Base-by-base conservation (phyloP, 352 stramenopile species). In the Phytophthora multivora region DNA sequence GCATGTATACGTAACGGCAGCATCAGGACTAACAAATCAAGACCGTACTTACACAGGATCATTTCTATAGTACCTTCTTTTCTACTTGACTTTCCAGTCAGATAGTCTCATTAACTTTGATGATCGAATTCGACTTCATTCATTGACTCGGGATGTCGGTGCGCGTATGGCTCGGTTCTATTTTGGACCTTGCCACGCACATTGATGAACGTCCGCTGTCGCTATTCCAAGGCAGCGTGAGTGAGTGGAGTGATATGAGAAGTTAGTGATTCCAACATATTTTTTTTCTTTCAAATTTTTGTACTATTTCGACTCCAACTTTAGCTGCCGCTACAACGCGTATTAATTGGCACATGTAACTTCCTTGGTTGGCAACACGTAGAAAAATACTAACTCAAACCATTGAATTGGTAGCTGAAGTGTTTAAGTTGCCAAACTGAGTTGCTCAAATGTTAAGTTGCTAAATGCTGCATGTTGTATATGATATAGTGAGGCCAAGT, bases 201-300 rank as follows among this genome's bases (percentile, higher is more conserved):
- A 26, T 72, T 75, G 67, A 75, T 75, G 67, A 75, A 75, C 67
- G 67, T 75, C 67, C 67, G 62, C 51, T 72, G 67, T 72, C 59
- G 62, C 63, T 69, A 72, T 75, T 75, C 56, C 56, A 75, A 75
- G 51, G 67, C 63, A 75, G 68, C 68, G 68, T 75, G 63, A 77
- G 68, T 75, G 67, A 63, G 52, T 51, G 35, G n/a, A 23, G 39
- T 45, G 39, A 45, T 45, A 45, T 45, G 39, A 45, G 39, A 45
- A 45, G 39, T 45, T 25, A 28, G 11, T 45, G 39, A 8, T 23
- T 23, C 18, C 39, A 19, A 4, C n/a, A 7, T 12, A 13, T 25
- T 45, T 45, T 45, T 45, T 40, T 16, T 39, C 15, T n/a, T 9
- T 33, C 1, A 33, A 33, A 12, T 33, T 33, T 4, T 23, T 23